Evolutionary conservation across 495 filamentous ascomycete genomes (phyloP), one percentile per base, ranked within the genome.

Genomic region (Xylaria palmicola): DNA sequence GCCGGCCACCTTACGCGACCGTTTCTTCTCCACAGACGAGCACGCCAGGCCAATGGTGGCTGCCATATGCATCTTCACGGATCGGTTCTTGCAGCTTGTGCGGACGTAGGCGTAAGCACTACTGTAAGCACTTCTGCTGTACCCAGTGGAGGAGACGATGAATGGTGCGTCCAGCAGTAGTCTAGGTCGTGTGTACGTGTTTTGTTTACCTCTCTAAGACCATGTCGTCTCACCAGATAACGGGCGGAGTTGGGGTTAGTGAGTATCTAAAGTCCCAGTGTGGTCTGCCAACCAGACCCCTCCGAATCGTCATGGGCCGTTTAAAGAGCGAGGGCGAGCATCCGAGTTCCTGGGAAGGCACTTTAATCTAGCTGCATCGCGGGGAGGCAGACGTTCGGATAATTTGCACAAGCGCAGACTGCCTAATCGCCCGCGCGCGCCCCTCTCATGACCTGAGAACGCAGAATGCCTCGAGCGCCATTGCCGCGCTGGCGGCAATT

Each of bases 401-500:
- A 32, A 27, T 20, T 8, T 22, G 26, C 43, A 54, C 10, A 41
- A 44, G 52, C 52, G 52, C 8, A 43, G 15, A 29, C 37, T 26
- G 32, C 39, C 13, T 22, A 20, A 20, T 36, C n/a, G n/a, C n/a
- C n/a, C n/a, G n/a, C n/a, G 13, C 30, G 29, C 13, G 34, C 34
- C 34, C 5, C 8, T 8, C n/a, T 32, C 26, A 15, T 10, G 26
- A 10, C 17, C 24, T 55, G 8, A 15, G 20, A 24, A 24, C 1
- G 27, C 32, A 0, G 55, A n/a, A 9, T 48, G 6, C 20, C 8
- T 24, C 12, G 39, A 45, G 20, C n/a, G 15, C 15, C 43, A 13
- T 43, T 58, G 30, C 37, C 55, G 55, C 55, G 27, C 29, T 44
- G 39, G 55, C 55, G 55, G 55, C 55, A 36, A 58, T 58, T 39